Base-by-base conservation (phyloP, 768 basidiomycete species). In the Boletus sensibilis region DNA sequence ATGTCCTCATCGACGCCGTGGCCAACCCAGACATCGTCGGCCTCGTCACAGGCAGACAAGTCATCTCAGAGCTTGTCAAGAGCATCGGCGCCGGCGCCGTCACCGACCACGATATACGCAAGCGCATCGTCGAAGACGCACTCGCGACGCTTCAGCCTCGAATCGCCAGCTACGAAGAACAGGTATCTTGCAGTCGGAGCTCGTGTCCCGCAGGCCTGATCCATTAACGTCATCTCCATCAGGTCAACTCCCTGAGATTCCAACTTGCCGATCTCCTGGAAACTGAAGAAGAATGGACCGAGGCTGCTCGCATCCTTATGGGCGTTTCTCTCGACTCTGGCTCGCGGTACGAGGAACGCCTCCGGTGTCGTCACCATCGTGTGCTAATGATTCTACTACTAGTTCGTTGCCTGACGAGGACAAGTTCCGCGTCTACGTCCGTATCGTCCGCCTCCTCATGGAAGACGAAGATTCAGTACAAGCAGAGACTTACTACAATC, bases 401-500 rank as follows among this genome's bases (percentile, higher is more conserved):
- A 88, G 87, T 37, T 74, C 84, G 14, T 78, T 87, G 31, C 75
- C 84, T 6, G 94, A 97, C 71, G 82, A 85, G 57, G 93, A 96
- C 50, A 97, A 94, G 71, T 82, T 99, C 37, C 82, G 83, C 27
- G 81, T 96, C 37, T 97, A 98, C 69, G 86, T 98, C 56, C 89
- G 95, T 55, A 96, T 98, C 61, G 92, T 98, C 50, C 87, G 97
- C 18, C 80, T 98, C 6, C 81, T 97, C 20, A 81, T 99, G 34
- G 96, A 99, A 76, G 94, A 97, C 53, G 94, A 96, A 69, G 96
- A 99, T 67, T 93, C 92, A 5, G 89, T 95, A 2, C 92, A 94
- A 72, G 97, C 97, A n/a, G 96, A 98, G 70, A 92, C 94, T 2
- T 98, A 94, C 74, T 96, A 96, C 72, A 96, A 95, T 67, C 90